Base-by-base conservation (phyloP, 2,329 filamentous ascomycete genomes). In the Colletotrichum australisinense region DNA sequence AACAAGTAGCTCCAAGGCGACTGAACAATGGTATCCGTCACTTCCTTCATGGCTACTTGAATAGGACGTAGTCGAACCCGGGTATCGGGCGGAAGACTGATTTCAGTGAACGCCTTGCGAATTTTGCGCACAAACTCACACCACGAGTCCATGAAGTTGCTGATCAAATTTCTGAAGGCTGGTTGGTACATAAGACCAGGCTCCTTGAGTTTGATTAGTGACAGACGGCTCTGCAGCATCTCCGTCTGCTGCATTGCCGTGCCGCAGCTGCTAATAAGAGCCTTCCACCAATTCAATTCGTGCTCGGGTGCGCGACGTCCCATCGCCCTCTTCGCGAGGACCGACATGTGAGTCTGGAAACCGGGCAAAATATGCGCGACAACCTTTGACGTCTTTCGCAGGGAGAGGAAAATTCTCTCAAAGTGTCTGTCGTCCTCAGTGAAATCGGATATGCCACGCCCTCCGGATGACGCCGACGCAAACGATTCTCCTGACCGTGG, bases 401-500 rank as follows among this genome's bases (percentile, higher is more conserved):
- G 86, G 58, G 93, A 93, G 42, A 95, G 80, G 83, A 94, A 97
- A 26, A 98, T 94, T 74, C 88, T 90, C 75, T 97, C 95, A 76
- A 98, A 98, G 32, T 92, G 89, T 19, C 90, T 88, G 77, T 97
- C 95, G 75, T 97, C 94, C 75, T 95, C 93, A 2, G 89, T 89
- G 63, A 92, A 90, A 63, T 95, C 93, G 11, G 90, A 81, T 8
- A 86, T 84, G 59, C 86, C 87, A 56, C 88, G 87, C 55, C 88
- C 86, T 35, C 86, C 84, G 67, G 86, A 81, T 14, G 81, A 83
- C 69, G 87, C 85, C 0, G 92, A 91, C 2, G 86, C 88, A 80
- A 97, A 97, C 0, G 94, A 94, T 78, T 97, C 95, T 56, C 93
- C 93, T 8, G 94, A 97, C 28, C 94, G 91, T 58, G 95, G 94